A percentile compares a stretch with the other conserved stretches of the same genome.
These are phyloP conservation scores for Geotrichum armillariae DNA, from an alignment of 1,139 yeast genomes.

Conservation along the genomic window DNA sequence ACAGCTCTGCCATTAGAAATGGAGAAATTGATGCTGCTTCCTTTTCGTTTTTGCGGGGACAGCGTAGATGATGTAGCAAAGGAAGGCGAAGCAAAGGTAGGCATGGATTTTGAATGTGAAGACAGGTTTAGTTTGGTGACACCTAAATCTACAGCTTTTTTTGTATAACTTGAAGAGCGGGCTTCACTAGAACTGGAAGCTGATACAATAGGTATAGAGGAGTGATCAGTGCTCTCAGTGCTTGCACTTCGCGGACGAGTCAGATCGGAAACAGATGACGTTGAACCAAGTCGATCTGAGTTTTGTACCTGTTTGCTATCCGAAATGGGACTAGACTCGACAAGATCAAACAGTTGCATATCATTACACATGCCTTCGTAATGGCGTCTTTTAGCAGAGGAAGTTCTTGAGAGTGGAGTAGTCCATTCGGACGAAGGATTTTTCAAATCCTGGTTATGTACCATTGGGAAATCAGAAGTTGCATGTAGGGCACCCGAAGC, in stretches of 20 bases:
- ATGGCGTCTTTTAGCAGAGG: slow-evolving; percentile 2
- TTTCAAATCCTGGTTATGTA: background rate
- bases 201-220: slow-evolving; percentile 1
- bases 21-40: slow-evolving; percentile 9
- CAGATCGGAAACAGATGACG: background rate
- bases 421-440: background rate
- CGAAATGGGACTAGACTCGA: background rate
- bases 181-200: slow-evolving; percentile 10
- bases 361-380: background rate
- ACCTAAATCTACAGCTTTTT: slow-evolving; percentile 11
- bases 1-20: slow-evolving; percentile 18
- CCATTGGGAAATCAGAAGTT: background rate
- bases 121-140: slow-evolving; percentile 3
- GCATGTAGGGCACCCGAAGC: background rate
- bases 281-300: background rate
- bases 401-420: background rate
- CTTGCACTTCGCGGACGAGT: background rate
- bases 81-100: background rate
- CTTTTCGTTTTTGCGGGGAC: slow-evolving; percentile 7
- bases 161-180: slow-evolving; percentile 9
- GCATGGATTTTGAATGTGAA: background rate
- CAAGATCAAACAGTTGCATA: slow-evolving; percentile 4
- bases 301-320: background rate
- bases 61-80: slow-evolving; percentile 3
- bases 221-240: slow-evolving; percentile 1